Conservation (phyloP, 345 rosid species). For the Salix suchowensis region DNA sequence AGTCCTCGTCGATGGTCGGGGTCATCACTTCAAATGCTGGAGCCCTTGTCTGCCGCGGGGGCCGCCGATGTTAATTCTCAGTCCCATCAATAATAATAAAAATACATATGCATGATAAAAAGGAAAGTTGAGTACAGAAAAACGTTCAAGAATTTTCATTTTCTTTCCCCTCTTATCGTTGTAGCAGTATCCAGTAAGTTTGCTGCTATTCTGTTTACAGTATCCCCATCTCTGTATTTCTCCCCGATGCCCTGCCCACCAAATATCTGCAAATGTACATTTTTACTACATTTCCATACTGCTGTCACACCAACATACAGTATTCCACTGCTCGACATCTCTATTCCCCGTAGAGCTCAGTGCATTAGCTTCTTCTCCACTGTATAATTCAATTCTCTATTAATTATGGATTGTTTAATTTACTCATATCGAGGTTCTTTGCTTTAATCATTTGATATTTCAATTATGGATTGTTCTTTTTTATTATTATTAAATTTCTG, state of each 20-base stretch:
- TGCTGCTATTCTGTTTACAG: not conserved
- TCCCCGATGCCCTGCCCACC: not conserved
- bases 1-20: slow-evolving; percentile 27
- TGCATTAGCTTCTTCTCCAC: not conserved
- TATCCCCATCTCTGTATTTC: slow-evolving; percentile 1
- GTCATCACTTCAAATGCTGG: slow-evolving; percentile 18
- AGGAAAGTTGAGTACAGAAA: not conserved
- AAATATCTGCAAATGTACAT: slow-evolving; percentile 37
- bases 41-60: slow-evolving; percentile 30
- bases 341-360: slow-evolving; percentile 7
- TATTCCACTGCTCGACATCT: slow-evolving; percentile 30
- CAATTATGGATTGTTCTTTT: not conserved
- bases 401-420: not conserved
- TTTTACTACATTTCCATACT: not conserved
- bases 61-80: slow-evolving; percentile 44
- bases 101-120: no score
- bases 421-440: not conserved
- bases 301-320: slow-evolving; percentile 2
- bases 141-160: not conserved
- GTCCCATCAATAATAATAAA: not conserved
- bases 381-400: not conserved
- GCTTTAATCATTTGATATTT: not conserved
- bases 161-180: not conserved
- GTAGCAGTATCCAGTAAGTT: not conserved
- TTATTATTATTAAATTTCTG: no score